These are phyloP conservation scores for Themeda triandra DNA, from an alignment of 176 grass and related monocot species.

Conservation along the genomic window DNA sequence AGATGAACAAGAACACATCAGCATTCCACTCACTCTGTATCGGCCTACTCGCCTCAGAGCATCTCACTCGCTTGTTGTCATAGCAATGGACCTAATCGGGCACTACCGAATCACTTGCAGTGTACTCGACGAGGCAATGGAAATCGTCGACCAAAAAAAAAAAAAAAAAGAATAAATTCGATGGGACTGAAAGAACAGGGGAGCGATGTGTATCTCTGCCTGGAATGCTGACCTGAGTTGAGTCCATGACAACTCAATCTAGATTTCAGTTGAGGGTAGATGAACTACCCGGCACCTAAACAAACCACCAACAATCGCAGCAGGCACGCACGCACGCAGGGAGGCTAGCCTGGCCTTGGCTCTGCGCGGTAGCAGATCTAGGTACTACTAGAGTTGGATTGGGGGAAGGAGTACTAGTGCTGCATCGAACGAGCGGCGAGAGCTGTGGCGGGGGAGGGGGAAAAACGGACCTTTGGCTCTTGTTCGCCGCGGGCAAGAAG, in stretches of 20 bases:
- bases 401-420: neutral
- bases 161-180: no score
- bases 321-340: neutral
- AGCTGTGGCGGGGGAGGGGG: neutral
- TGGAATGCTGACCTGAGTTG: neutral
- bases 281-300: neutral
- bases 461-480: neutral
- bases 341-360: neutral
- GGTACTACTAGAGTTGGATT: neutral
- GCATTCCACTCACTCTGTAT: neutral
- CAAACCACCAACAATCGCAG: neutral
- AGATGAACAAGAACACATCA: neutral
- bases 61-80: no score
- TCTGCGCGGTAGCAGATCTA: neutral
- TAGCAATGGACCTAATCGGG: no score
- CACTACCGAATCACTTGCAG: no score
- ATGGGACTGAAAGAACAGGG: neutral
- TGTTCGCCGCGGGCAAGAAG: neutral
- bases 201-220: neutral
- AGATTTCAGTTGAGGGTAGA: neutral
- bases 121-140: no score
- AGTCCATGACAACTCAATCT: neutral
- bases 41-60: no score
- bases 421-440: neutral
- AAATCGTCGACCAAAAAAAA: no score